phyloP scores from a whole-genome alignment of 2,329 filamentous ascomycete species.

The Fusarium algeriense region DNA sequence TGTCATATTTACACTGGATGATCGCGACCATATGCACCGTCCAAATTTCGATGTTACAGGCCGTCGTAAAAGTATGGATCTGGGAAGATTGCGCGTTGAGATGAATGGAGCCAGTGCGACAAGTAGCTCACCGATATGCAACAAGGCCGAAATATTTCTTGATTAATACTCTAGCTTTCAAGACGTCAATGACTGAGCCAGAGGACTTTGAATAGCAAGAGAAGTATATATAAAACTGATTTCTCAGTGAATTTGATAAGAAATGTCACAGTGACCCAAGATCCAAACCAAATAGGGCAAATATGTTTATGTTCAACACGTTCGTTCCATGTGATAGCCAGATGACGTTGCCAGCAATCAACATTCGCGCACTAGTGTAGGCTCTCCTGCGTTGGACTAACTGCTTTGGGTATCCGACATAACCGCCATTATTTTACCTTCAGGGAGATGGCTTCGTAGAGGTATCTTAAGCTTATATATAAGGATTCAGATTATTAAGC shows the following conservation, averaged over 20 bases:
- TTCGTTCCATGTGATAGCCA: constrained; percentile 40
- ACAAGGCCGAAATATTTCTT: not conserved
- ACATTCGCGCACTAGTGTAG: not conserved
- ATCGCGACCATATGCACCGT: constrained; percentile 33
- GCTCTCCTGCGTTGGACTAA: constrained; percentile 15
- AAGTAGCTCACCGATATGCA: not conserved
- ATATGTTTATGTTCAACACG: not conserved
- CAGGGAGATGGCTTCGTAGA: no score
- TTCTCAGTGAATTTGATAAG: not conserved
- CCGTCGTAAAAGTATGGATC: not conserved
- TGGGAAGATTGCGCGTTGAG: not conserved
- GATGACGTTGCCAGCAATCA: constrained; percentile 29
- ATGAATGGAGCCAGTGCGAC: constrained; percentile 26
- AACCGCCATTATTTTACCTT: not conserved
- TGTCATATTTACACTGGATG: constrained; percentile 52
- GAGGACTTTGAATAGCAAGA: not conserved
- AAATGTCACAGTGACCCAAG: not conserved
- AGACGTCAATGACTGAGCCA: not conserved
- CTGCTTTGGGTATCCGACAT: not conserved
- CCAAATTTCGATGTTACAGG: not conserved
- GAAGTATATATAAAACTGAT: not conserved
- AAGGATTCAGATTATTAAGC: no score
- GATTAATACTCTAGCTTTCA: not conserved
- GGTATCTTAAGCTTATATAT: no score
- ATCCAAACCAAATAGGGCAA: not conserved